Percentiles rank a stretch among this genome's conserved stretches.
These are phyloP conservation scores for Mastigamoeba balamuthi DNA, from an alignment of 78 protist genomes.

Conservation along the genomic window DNA sequence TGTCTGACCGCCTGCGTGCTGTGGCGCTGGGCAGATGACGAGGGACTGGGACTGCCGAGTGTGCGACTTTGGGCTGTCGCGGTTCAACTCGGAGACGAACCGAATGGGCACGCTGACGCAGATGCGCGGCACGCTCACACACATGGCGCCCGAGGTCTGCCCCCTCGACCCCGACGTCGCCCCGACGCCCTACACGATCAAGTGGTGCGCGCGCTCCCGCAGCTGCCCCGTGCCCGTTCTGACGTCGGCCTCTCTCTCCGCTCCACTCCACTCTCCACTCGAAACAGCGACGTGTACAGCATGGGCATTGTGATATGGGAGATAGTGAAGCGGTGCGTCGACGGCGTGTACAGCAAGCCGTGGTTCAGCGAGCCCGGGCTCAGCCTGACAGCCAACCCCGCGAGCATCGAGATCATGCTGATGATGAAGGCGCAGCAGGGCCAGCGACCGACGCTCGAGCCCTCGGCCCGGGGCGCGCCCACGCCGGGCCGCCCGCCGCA, in stretches of 20 bases:
- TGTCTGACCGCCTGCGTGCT: too few relatives aligned
- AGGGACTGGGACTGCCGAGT: constrained; percentile 34
- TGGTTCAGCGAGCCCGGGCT: not conserved
- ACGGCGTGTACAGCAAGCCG: constrained; percentile 17
- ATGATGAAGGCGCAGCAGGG: not conserved
- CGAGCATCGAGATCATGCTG: not conserved
- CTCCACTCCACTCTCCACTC: constrained; percentile 15
- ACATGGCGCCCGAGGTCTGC: constrained; percentile 32
- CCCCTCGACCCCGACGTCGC: not conserved
- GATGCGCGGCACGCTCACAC: constrained; percentile 55
- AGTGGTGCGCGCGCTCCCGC: constrained; percentile 7
- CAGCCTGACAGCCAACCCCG: not conserved
- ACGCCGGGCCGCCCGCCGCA: too few relatives aligned
- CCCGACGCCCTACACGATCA: not conserved
- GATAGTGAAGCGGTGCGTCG: constrained; percentile 39
- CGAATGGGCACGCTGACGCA: constrained; percentile 36
- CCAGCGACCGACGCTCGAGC: not conserved
- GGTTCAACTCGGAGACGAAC: constrained; percentile 45
- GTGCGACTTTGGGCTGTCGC: constrained; percentile 44
- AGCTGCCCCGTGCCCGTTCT: not conserved
- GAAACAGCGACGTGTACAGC: constrained; percentile 43
- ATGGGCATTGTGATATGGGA: constrained; percentile 58
- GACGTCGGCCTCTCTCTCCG: too few relatives aligned
- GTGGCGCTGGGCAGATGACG: too few relatives aligned
- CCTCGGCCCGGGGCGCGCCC: too few relatives aligned